These are phyloP conservation scores for Bipolaris victoriae DNA, from an alignment of 2,329 filamentous ascomycete genomes.

Conservation along the genomic window DNA sequence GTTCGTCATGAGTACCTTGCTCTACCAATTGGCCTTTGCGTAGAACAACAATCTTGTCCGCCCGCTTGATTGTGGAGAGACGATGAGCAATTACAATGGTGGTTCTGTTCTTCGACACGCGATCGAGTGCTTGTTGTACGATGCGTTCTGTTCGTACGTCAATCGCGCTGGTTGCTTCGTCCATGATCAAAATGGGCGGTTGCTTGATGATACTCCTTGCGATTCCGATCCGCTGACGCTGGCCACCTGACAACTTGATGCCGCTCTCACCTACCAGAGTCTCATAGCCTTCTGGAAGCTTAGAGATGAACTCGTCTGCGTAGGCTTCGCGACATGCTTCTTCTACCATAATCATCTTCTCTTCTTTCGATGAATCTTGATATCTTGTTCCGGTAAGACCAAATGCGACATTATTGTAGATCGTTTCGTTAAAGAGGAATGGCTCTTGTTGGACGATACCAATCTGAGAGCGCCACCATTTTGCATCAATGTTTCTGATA, in stretches of 20 bases:
- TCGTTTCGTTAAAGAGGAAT: conserved; percentile 50
- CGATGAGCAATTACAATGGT: conserved; percentile 82
- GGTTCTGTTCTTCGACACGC: conserved; percentile 67
- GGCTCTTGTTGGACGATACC: conserved; percentile 52
- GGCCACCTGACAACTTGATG: conserved; percentile 80
- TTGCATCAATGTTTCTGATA: conserved; percentile 43
- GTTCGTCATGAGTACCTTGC: conserved; percentile 74
- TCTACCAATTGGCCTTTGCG: conserved; percentile 74
- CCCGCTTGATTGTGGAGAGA: conserved; percentile 75
- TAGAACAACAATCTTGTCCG: conserved; percentile 79
- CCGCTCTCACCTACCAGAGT: conserved; percentile 79
- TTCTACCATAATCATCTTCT: conserved; percentile 62
- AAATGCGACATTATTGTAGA: conserved; percentile 50
- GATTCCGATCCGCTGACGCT: conserved; percentile 82
- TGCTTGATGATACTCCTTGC: conserved; percentile 72
- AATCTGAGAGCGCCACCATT: conserved; percentile 56
- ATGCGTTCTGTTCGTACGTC: conserved; percentile 61
- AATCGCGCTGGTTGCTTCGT: conserved; percentile 76
- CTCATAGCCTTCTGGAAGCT: conserved; percentile 65
- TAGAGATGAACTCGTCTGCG: conserved; percentile 48
- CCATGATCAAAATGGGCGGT: conserved; percentile 71
- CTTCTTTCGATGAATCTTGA: conserved; percentile 60
- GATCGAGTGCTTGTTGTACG: conserved; percentile 64
- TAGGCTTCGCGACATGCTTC: conserved; percentile 49
- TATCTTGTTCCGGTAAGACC: conserved; percentile 51